phyloP scores from a whole-genome alignment of 73 alveolate species.

The Uronychia binucleata region DNA sequence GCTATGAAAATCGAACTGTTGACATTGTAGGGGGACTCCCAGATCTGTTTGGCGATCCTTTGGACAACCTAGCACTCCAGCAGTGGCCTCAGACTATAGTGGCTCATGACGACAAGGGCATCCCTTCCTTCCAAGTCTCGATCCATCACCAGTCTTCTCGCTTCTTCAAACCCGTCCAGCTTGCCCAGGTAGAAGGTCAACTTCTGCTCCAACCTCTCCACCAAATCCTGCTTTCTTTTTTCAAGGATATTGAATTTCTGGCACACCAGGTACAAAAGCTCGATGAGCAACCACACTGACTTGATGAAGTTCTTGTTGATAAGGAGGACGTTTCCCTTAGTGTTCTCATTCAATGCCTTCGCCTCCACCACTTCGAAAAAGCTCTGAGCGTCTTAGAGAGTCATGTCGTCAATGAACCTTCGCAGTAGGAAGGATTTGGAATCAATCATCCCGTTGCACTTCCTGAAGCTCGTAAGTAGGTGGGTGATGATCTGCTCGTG shows the following conservation, averaged over 20 bases:
- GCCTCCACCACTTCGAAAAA: constrained; percentile 41
- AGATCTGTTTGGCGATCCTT: constrained; percentile 44
- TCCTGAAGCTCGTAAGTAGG: constrained; percentile 39
- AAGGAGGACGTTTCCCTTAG: constrained; percentile 46
- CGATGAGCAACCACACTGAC: constrained; percentile 46
- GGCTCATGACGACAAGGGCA: constrained; percentile 44
- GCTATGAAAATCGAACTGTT: constrained; percentile 48
- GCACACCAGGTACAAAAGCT: constrained; percentile 39
- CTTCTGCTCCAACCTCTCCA: constrained; percentile 7
- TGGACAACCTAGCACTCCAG: constrained; percentile 37
- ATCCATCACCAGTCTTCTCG: constrained; percentile 47
- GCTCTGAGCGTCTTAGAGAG: constrained; percentile 28
- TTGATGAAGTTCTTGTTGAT: constrained; percentile 50
- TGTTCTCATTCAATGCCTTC: constrained; percentile 18
- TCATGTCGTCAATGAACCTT: constrained; percentile 46
- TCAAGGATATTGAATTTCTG: constrained; percentile 17
- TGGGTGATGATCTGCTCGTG: constrained; percentile 28
- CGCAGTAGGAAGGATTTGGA: constrained; percentile 58
- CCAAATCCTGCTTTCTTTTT: constrained; percentile 26
- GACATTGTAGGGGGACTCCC: constrained; percentile 49
- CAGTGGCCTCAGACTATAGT: constrained; percentile 36
- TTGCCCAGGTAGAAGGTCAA: constrained; percentile 16
- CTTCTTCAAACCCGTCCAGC: constrained; percentile 46
- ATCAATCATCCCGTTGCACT: constrained; percentile 55
- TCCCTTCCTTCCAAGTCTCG: constrained; percentile 65